phyloP scores from a whole-genome alignment of 768 basidiomycete genomes.

The Pleurotus ostreatus region DNA sequence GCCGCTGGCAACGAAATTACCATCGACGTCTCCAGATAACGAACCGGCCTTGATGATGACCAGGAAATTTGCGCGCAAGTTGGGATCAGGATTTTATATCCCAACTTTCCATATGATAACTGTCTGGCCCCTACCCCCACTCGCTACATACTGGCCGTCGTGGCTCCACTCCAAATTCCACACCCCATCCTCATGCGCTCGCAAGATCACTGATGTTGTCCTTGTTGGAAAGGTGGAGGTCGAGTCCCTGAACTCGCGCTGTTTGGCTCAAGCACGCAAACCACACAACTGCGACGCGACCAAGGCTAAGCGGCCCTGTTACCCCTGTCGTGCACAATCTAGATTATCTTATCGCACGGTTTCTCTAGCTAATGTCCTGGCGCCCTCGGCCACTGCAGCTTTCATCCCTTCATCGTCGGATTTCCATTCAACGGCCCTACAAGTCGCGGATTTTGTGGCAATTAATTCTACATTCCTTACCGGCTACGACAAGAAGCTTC shows the following conservation, averaged over 20 bases:
- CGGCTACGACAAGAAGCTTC: not conserved
- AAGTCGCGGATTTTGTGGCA: not conserved
- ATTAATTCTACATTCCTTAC: not conserved
- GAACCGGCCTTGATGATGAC: slow-evolving; percentile 78
- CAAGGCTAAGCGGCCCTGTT: too few relatives aligned
- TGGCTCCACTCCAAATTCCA: slow-evolving; percentile 97
- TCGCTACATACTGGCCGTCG: slow-evolving; percentile 79
- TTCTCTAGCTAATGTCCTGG: not conserved
- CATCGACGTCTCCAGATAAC: slow-evolving; percentile 86
- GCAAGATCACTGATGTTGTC: slow-evolving; percentile 78
- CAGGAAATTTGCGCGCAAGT: slow-evolving; percentile 76
- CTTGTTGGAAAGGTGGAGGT: slow-evolving; percentile 70
- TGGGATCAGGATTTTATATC: slow-evolving; percentile 47
- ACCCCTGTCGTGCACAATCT: too few relatives aligned
- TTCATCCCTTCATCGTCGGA: not conserved
- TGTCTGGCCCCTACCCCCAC: slow-evolving; percentile 79
- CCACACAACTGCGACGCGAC: too few relatives aligned
- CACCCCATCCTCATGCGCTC: slow-evolving; percentile 88
- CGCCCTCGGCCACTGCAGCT: not conserved
- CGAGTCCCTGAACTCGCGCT: too few relatives aligned
- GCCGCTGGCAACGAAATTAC: slow-evolving; percentile 87
- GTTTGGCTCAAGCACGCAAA: too few relatives aligned
- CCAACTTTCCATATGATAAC: slow-evolving; percentile 88
- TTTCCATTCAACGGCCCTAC: not conserved
- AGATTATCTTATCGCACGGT: not conserved